Base-by-base conservation (phyloP, 306 rosid genomes). In the Sesbania bispinosa region DNA sequence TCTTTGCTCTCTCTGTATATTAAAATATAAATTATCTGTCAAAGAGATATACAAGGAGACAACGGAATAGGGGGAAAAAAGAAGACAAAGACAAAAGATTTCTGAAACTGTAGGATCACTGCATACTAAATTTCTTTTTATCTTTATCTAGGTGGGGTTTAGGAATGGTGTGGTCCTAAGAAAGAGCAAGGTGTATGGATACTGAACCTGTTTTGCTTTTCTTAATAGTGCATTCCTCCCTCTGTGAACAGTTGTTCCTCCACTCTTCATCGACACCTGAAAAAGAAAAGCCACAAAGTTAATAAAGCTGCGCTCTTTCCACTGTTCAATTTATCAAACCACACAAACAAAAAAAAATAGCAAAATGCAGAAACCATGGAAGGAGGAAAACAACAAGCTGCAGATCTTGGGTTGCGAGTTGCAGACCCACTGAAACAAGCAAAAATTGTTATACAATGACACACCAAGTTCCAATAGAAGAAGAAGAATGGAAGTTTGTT, bases 251-350 rank as follows among this genome's bases (percentile, higher is more conserved):
- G 76, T 79, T 77, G 88, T 70, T 92, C 76, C 88, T 87, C 90
- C 96, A 89, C 86, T 92, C 96, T 85, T 84, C 92, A 79, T 91
- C 93, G 73, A 85, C 93, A 82, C 89, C 96, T 95, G 96, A 83
- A 80, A 89, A 94, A 79, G 89, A 80, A 73, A 60, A 58, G 41
- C 67, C 81, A 78, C 57, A 79, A 88, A 87, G 90, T 52, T 51
- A 85, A 81, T 86, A 88, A 91, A 91, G 93, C 85, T 76, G 76
- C 33, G 78, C 67, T 88, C 74, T 89, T 84, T 85, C 82, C 86
- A 76, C 87, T 74, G 89, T 66, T 67, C 27, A 67, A 76, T 82
- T 75, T 16, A 79, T 67, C 87, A 75, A 58, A 46, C 71, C 82
- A 81, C 69, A 58, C 70, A 74, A 68, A 6, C 42, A 41, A 36